Conservation (phyloP, 805 yeast genomes). For the Starmera caribaea region DNA sequence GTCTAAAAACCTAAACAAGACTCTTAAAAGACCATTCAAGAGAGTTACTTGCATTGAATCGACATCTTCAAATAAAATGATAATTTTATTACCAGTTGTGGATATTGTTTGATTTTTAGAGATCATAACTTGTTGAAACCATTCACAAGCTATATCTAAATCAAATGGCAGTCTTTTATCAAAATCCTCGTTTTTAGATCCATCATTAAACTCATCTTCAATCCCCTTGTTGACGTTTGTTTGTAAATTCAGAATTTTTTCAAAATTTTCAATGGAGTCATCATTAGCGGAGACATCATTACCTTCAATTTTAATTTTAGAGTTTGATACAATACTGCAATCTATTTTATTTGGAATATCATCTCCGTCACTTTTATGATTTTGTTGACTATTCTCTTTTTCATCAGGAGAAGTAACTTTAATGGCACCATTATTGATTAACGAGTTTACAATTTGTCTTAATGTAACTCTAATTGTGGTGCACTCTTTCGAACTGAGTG, state of each 20-base stretch:
- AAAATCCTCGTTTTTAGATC: conserved; percentile 1
- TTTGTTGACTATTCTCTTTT: neutral
- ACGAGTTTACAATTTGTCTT: conserved; percentile 11
- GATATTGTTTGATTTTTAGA: conserved; percentile 1
- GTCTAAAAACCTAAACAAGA: conserved; percentile 7
- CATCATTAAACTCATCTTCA: conserved; percentile 9
- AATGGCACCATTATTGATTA: conserved; percentile 1
- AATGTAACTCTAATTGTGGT: conserved; percentile 16
- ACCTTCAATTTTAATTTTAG: neutral
- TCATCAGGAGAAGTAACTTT: too few species aligned
- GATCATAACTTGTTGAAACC: conserved; percentile 9
- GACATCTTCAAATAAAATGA: conserved; percentile 16
- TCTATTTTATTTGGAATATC: neutral
- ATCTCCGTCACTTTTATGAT: neutral
- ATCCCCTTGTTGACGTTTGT: too few species aligned
- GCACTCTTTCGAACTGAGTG: conserved; percentile 16
- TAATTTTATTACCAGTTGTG: conserved; percentile 8
- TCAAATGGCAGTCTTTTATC: conserved; percentile 16
- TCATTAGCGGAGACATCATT: conserved; percentile 3
- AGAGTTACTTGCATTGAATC: conserved; percentile 14
- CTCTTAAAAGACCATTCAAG: conserved; percentile 11
- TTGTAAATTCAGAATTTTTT: too few species aligned
- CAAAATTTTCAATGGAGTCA: conserved; percentile 1
- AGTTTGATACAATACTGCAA: neutral
- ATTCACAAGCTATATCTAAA: conserved; percentile 16